These are phyloP conservation scores for Torulaspora gathmanii DNA, from an alignment of 805 yeast genomes.

Conservation along the genomic window DNA sequence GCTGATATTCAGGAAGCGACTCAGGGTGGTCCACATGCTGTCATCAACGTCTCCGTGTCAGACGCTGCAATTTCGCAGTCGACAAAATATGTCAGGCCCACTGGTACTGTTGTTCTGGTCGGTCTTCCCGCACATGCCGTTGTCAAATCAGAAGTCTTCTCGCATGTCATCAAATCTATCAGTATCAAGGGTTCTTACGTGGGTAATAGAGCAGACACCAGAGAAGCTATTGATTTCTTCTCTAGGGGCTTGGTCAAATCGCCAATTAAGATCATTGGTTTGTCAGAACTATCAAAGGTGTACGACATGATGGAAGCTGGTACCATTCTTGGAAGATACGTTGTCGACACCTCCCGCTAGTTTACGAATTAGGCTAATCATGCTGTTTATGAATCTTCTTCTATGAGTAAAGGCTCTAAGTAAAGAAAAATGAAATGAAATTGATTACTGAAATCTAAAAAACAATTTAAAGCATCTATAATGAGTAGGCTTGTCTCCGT, in stretches of 20 bases:
- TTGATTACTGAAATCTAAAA: background rate
- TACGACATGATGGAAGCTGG: constrained; percentile 55
- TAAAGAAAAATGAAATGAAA: background rate
- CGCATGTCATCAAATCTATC: constrained; percentile 65
- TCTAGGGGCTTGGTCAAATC: constrained; percentile 60
- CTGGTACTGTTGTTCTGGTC: constrained; percentile 66
- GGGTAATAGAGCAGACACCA: constrained; percentile 80
- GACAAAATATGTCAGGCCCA: constrained; percentile 51
- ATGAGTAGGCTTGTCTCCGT: background rate
- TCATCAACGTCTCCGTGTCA: constrained; percentile 64
- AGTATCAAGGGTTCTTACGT: constrained; percentile 76
- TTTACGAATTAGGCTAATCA: constrained; percentile 16
- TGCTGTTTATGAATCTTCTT: background rate
- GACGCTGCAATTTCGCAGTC: constrained; percentile 58
- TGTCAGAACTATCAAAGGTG: constrained; percentile 49
- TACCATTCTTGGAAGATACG: constrained; percentile 71
- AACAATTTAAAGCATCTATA: background rate
- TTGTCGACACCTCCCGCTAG: constrained; percentile 60
- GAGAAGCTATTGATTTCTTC: constrained; percentile 69
- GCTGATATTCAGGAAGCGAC: constrained; percentile 50
- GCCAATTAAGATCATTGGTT: constrained; percentile 56
- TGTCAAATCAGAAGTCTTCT: constrained; percentile 60
- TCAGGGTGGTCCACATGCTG: constrained; percentile 70
- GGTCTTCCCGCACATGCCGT: constrained; percentile 77
- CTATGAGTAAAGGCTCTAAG: constrained; percentile 9